Conservation (phyloP, 2,329 filamentous ascomycete genomes). For the Falciphora oryzae region DNA sequence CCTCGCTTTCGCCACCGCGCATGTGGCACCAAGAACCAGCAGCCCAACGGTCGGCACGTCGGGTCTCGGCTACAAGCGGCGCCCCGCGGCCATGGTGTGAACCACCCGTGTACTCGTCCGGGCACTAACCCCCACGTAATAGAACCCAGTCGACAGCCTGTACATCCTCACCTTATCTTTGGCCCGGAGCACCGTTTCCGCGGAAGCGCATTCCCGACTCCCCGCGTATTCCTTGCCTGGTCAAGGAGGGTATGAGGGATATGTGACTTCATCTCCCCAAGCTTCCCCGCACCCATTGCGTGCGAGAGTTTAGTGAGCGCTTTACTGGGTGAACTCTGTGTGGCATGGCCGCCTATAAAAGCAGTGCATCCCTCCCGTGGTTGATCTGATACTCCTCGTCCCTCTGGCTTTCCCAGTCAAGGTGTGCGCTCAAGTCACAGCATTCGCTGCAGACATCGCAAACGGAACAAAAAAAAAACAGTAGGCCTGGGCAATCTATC, state of each 20-base stretch:
- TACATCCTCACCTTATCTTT: background rate
- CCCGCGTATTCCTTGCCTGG: too few species aligned
- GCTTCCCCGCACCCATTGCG: background rate
- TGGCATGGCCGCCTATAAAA: background rate
- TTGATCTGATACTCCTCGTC: background rate
- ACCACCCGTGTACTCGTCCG: too few species aligned
- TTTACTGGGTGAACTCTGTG: background rate
- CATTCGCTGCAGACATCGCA: background rate
- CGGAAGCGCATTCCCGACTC: background rate
- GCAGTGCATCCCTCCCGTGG: background rate
- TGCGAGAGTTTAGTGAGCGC: too few species aligned
- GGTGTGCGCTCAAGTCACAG: background rate
- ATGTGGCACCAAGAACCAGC: too few species aligned
- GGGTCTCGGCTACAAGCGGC: background rate
- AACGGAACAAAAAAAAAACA: background rate
- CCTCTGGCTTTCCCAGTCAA: background rate
- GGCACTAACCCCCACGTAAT: background rate
- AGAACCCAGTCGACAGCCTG: too few species aligned
- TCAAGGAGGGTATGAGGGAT: background rate
- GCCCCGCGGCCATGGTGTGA: too few species aligned
- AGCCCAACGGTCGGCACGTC: too few species aligned
- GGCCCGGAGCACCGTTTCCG: background rate
- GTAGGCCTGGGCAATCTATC: background rate
- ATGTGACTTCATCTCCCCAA: background rate
- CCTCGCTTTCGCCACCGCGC: too few species aligned